Evolutionary conservation across 2,329 filamentous ascomycete species (phyloP), one percentile per base, ranked within the genome.

Genomic region (Trichoderma sp.): DNA sequence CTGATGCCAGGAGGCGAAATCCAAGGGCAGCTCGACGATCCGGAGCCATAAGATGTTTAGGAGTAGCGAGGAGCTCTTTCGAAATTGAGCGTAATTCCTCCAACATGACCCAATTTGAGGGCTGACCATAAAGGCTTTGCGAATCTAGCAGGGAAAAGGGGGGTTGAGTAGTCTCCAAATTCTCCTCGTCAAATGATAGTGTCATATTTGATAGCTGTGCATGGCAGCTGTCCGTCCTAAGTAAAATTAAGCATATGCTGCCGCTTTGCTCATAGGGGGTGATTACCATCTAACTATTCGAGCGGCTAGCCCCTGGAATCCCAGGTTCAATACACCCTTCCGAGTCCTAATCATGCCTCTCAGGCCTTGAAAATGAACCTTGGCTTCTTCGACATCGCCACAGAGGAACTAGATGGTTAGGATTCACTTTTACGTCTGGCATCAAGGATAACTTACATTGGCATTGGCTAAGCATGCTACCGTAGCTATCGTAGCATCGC

Each of bases 211-310:
- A 62, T 24, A 62, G 13, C 13, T 62, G 59, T 52, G 59, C 31
- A 29, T 62, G 43, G n/a, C 59, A 62, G n/a, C 59, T 52, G 24
- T 62, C 59, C 13, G 59, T 62, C 59, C 59, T 62, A 62, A 10
- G n/a, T 35, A 13, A 16, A 52, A 31, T 24, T 62, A 24, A 43
- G 19, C 24, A 35, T 27, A 4, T 19, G n/a, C 33, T 52, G 21
- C 40, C 11, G 3, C 14, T 52, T 4, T 35, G n/a, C 16, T 5
- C 16, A n/a, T 43, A 5, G n/a, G 19, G 27, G 14, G 21, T 21
- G 10, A 16, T 35, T 62, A 62, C 59, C 59, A 62, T 62, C 59
- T 35, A 52, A 62, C 59, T 24, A 62, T 52, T 16, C 59, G 59
- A 52, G 59, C 19, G 7, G 29, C 40, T 16, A 62, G 43, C 0